Evolutionary conservation across 805 yeast genomes (phyloP).

Genomic region (Clavispora asparagi): DNA sequence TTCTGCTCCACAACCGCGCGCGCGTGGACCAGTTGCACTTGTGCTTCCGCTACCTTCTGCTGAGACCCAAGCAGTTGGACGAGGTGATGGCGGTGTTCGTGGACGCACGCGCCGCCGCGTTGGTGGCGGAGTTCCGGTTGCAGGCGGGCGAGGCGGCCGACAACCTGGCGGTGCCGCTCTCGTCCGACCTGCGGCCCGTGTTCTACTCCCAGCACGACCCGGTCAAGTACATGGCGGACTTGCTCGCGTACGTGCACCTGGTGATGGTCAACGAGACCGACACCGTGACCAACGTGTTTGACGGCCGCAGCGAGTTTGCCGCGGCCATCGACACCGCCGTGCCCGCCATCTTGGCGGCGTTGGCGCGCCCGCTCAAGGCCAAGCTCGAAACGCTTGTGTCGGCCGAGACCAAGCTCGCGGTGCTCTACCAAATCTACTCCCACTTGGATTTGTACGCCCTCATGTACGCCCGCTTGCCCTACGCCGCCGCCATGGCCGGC

Average conservation of each 20-base stretch:
- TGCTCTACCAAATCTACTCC: conserved; percentile 54
- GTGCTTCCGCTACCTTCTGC: conserved; percentile 25
- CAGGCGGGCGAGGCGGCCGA: conserved; percentile 40
- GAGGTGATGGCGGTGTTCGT: conserved; percentile 58
- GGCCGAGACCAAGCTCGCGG: conserved; percentile 53
- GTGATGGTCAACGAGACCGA: conserved; percentile 85
- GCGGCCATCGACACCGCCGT: conserved; percentile 31
- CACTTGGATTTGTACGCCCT: conserved; percentile 62
- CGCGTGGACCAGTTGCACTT: conserved; percentile 24
- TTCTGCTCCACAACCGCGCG: conserved; percentile 21
- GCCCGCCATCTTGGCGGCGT: conserved; percentile 45
- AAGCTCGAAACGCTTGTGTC: conserved; percentile 65
- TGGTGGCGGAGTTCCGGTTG: conserved; percentile 61
- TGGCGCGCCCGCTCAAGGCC: conserved; percentile 57
- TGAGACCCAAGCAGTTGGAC: conserved; percentile 48
- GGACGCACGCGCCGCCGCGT: conserved; percentile 58
- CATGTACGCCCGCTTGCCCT: conserved; percentile 52
- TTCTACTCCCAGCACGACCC: conserved; percentile 74
- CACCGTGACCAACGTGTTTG: conserved; percentile 57
- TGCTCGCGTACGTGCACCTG: conserved; percentile 83
- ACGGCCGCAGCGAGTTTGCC: conserved; percentile 22
- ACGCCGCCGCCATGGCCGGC: conserved; percentile 16
- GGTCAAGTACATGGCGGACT: conserved; percentile 75
- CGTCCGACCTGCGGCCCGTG: conserved; percentile 39
- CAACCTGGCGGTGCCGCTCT: conserved; percentile 5